Conservation (phyloP, 768 basidiomycete species). For the Leccinum boreale region DNA sequence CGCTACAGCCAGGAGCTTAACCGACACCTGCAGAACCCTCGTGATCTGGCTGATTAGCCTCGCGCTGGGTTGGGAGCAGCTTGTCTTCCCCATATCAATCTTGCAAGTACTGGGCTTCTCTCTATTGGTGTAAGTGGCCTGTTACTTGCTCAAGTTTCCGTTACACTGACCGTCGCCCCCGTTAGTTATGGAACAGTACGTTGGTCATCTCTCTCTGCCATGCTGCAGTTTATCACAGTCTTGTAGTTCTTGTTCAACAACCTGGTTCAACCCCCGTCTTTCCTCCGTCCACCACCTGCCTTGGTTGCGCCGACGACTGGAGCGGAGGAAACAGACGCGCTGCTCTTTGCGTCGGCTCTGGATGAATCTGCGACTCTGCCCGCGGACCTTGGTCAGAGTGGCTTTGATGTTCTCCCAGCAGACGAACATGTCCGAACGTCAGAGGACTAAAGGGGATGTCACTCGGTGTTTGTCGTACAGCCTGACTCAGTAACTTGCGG, state of each 20-base stretch:
- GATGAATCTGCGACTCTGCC: conserved; percentile 86
- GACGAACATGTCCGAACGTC: conserved; percentile 30
- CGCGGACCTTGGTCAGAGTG: conserved; percentile 74
- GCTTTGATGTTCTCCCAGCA: conserved; percentile 77
- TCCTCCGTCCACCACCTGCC: conserved; percentile 46
- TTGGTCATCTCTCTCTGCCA: conserved; percentile 10
- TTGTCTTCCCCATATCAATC: conserved; percentile 78
- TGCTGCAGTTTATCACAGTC: conserved; percentile 6
- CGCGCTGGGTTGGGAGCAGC: conserved; percentile 84
- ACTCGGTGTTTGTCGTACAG: neutral
- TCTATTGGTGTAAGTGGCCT: conserved; percentile 75
- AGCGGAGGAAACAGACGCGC: conserved; percentile 55
- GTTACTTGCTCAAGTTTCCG: neutral
- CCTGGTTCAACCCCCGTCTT: conserved; percentile 61
- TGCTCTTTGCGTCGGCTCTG: conserved; percentile 42
- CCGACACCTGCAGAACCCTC: conserved; percentile 93
- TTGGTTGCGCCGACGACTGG: conserved; percentile 35
- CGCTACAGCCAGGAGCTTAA: conserved; percentile 87
- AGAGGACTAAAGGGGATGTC: conserved; percentile 11
- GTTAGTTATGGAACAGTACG: conserved; percentile 80
- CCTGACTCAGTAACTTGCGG: neutral
- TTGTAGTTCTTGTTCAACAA: conserved; percentile 86
- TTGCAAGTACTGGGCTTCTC: conserved; percentile 84
- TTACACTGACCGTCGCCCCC: conserved; percentile 9
- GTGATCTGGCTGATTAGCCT: conserved; percentile 95